Base-by-base conservation (phyloP, 441 rosid species). In the Corymbia citriodora region DNA sequence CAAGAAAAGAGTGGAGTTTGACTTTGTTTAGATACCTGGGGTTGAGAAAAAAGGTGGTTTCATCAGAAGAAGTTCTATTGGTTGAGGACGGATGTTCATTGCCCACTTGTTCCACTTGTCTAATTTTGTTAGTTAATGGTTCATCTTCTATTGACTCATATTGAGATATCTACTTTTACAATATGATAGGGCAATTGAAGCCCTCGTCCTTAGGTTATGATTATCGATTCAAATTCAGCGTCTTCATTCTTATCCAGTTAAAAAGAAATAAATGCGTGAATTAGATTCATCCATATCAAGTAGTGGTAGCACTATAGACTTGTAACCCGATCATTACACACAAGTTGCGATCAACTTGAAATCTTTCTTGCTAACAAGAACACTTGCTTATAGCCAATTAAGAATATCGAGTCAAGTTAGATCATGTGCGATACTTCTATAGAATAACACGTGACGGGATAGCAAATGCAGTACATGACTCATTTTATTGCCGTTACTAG, bases 41-140 rank as follows among this genome's bases (percentile, higher is more conserved):
- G 33, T 90, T n/a, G 87, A 54, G 89, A 55, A 36, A 83, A 89
- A 19, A 82, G 48, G 5, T 65, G 68, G 36, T 52, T 87, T 52
- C 88, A 83, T 23, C 49, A 40, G 93, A 91, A 54, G 91, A 79
- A 87, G 81, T 87, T 87, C 59, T 53, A 88, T 91, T 45, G 52
- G 89, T 55, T 70, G 92, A 89, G 57, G 83, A 90, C 61, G 90
- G 81, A 40, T 48, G 63, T 40, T 52, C 94, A 90, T 89, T 92
- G 61, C 79, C 92, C 65, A 79, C 85, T 79, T 79, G 85, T 48
- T 25, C 85, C 85, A 79, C 85, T 79, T 79, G n/a, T 79, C n/a
- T 40, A 45, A 45, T 23, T 79, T 45, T 79, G n/a, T 79, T 79
- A 79, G 12, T 45, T 74, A 45, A 79, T 79, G 52, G 52, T 79